Percentiles rank a stretch among this genome's conserved stretches.
These are phyloP conservation scores for Suhomyces atakaporum DNA, from an alignment of 1,139 yeast genomes.

Conservation along the genomic window DNA sequence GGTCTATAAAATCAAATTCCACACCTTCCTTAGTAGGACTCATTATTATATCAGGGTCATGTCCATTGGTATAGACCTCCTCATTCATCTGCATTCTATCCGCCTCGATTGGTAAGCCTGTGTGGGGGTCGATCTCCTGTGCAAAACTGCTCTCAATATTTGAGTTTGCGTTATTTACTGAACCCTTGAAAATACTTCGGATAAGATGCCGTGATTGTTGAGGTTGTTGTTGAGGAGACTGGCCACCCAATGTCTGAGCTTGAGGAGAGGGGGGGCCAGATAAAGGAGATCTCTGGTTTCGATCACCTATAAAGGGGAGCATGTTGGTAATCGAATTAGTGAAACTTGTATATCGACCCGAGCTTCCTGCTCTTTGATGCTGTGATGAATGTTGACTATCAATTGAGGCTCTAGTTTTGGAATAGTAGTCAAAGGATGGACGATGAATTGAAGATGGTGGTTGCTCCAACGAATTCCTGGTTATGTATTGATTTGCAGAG, in stretches of 20 bases:
- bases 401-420: slow-evolving; percentile 30
- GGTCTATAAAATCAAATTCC: slow-evolving; percentile 7
- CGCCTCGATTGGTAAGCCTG: not conserved
- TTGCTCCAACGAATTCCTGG: slow-evolving; percentile 43
- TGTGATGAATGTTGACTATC: slow-evolving; percentile 28
- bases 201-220: slow-evolving; percentile 39
- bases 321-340: slow-evolving; percentile 44
- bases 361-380: slow-evolving; percentile 14
- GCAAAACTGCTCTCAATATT: slow-evolving; percentile 6
- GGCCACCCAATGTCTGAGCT: slow-evolving; percentile 5
- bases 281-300: slow-evolving; percentile 28
- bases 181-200: slow-evolving; percentile 41
- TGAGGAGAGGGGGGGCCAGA: slow-evolving; percentile 23
- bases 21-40: slow-evolving; percentile 10
- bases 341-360: slow-evolving; percentile 38
- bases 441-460: slow-evolving; percentile 33
- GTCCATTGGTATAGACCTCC: not conserved
- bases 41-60: slow-evolving; percentile 11
- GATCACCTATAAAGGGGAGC: slow-evolving; percentile 49
- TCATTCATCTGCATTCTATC: not conserved
- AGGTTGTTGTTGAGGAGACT: slow-evolving; percentile 17
- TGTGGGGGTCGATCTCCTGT: slow-evolving; percentile 9
- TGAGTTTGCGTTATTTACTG: slow-evolving; percentile 12
- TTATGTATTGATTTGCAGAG: slow-evolving; percentile 46
- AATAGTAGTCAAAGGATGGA: slow-evolving; percentile 37